Evolutionary conservation across 1,139 yeast species (phyloP), one percentile per base, ranked within the genome.

Genomic region (Blastobotrys apis): DNA sequence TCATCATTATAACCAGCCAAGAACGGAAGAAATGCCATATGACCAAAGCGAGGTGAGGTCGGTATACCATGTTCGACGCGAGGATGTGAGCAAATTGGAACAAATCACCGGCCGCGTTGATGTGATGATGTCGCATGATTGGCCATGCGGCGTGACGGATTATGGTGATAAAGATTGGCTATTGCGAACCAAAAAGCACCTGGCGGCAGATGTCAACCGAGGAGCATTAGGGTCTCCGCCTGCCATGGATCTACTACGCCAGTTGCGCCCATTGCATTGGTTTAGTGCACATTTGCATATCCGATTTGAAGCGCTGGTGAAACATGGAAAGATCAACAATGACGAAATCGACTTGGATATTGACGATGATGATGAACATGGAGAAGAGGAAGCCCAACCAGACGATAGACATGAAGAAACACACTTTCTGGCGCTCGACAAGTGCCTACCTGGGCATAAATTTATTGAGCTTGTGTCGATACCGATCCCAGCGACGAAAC

Each of bases 281-380:
- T 77, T 85, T 50, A 78, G 94, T 52, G 94, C 94, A 2, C 99
- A 92, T 68, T 64, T 92, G 48, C 99, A 92, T 64, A 90, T 83
- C 1, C 68, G 69, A 44, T 92, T 78, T 58, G 71, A 69, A 12
- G 97, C 97, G 0, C 45, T 45, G 0, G 69, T 75, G 3, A 49
- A 58, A 1, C 80, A 74, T 53, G 45, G 23, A 15, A 37, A 25
- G 3, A 20, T 39, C 31, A 62, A 68, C 42, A 51, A 47, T 6
- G 67, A 72, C 39, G 78, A 76, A 48, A 71, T 75, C 8, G 62
- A 56, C 2, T 52, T 74, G 31, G 77, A 70, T 40, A 52, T 72
- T 54, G 60, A 52, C 27, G 56, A 54, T 30, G 51, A 40, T 1
- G 52, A 41, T 21, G 47, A 47, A 12, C 23, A 15, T 13, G 33